These are phyloP conservation scores for Podospora tetraspora DNA, from an alignment of 495 filamentous ascomycete species.

Conservation along the genomic window DNA sequence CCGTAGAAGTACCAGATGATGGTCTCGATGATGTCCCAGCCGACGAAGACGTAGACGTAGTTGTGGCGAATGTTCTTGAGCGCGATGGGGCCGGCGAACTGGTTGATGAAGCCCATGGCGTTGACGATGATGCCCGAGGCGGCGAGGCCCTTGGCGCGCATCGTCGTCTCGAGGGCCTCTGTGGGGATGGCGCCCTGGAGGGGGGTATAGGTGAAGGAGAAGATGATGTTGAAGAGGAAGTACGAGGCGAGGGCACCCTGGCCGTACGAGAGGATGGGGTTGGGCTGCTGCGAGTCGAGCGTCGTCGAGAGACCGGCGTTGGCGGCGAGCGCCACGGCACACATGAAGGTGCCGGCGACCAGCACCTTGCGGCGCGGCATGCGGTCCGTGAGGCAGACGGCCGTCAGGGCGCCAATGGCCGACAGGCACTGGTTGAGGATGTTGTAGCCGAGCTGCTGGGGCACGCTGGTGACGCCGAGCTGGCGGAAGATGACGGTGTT, in stretches of 20 bases:
- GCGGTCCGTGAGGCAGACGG: constrained; percentile 37
- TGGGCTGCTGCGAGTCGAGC: constrained; percentile 34
- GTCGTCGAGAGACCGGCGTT: constrained; percentile 42
- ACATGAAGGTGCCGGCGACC: constrained; percentile 40
- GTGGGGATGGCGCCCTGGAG: constrained; percentile 56
- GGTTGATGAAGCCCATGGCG: constrained; percentile 47
- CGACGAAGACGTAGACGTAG: constrained; percentile 49
- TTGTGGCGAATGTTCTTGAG: constrained; percentile 44
- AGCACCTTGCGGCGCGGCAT: constrained; percentile 45
- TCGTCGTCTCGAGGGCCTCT: constrained; percentile 48
- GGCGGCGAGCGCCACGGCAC: constrained; percentile 45
- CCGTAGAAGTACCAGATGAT: constrained; percentile 45
- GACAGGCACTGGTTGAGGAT: constrained; percentile 43
- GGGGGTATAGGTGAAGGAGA: constrained; percentile 56
- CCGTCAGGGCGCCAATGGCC: constrained; percentile 41
- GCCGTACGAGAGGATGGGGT: constrained; percentile 28
- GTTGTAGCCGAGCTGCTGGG: constrained; percentile 41
- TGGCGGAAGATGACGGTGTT: constrained; percentile 34
- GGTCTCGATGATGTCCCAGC: constrained; percentile 42
- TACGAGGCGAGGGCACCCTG: constrained; percentile 43
- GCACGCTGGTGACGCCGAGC: constrained; percentile 28
- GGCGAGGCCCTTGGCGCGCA: constrained; percentile 48
- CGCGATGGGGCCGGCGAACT: constrained; percentile 46
- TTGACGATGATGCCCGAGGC: constrained; percentile 41
- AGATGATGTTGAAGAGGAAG: constrained; percentile 58